phyloP scores from a whole-genome alignment of 2,329 filamentous ascomycete genomes.

The Fusarium sambucinum region DNA sequence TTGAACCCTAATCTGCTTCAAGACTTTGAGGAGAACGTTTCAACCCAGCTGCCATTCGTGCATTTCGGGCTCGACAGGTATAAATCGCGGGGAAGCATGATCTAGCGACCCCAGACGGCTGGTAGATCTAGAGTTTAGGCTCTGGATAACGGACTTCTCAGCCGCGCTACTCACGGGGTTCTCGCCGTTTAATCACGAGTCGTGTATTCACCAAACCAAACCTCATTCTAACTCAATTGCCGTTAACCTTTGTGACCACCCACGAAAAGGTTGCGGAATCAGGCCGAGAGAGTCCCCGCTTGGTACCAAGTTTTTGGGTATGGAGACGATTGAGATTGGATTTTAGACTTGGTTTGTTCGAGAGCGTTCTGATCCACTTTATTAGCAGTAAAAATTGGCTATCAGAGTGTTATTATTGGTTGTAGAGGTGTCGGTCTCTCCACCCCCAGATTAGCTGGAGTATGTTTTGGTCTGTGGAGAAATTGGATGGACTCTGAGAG shows the following conservation, averaged over 20 bases:
- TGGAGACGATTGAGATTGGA: not conserved
- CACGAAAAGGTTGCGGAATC: not conserved
- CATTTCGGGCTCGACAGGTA: not conserved
- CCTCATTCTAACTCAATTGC: not conserved
- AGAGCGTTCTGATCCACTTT: slow-evolving; percentile 20
- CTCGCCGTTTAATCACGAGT: not conserved
- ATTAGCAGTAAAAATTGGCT: slow-evolving; percentile 11
- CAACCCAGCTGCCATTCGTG: not conserved
- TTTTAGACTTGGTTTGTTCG: slow-evolving; percentile 2
- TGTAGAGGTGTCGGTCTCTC: not conserved
- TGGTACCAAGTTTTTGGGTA: not conserved
- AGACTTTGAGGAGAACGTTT: not conserved
- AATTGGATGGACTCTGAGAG: slow-evolving; percentile 8
- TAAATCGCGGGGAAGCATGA: slow-evolving; percentile 4
- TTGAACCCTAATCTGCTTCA: not conserved
- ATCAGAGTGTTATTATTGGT: not conserved
- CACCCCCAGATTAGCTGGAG: slow-evolving; percentile 25
- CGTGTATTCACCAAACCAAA: not conserved
- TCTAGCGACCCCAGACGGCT: not conserved
- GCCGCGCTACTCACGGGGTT: not conserved
- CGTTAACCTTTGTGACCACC: not conserved
- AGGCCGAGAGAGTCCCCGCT: not conserved
- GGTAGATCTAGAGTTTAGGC: not conserved
- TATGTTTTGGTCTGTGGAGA: slow-evolving; percentile 18
- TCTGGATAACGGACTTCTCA: not conserved